A percentile compares a stretch with the other conserved stretches of the same genome.
Evolutionary conservation across 2,329 filamentous ascomycete species (phyloP).

Genomic region (Stemphylium lycopersici): DNA sequence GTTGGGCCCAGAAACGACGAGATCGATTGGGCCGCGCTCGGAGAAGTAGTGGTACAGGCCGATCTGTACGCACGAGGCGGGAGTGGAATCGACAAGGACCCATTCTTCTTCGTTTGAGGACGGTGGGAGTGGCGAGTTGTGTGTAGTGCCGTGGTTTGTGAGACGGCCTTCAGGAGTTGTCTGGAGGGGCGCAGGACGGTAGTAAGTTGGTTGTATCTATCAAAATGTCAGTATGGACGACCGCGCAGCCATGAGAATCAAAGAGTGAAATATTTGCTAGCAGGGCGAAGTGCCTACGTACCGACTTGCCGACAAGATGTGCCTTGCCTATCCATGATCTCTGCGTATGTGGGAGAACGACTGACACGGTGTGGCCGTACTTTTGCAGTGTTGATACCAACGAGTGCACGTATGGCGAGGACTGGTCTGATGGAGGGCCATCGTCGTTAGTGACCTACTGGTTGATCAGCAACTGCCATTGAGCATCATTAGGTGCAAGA

Average conservation of each 20-base stretch:
- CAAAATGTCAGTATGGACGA: not conserved
- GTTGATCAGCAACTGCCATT: slow-evolving; percentile 9
- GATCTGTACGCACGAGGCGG: slow-evolving; percentile 58
- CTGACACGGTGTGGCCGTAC: slow-evolving; percentile 85
- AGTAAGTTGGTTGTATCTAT: slow-evolving; percentile 77
- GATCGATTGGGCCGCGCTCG: slow-evolving; percentile 52
- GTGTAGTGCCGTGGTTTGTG: slow-evolving; percentile 47
- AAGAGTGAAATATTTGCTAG: not conserved
- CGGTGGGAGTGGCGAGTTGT: slow-evolving; percentile 39
- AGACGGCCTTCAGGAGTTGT: slow-evolving; percentile 39
- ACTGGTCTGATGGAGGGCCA: slow-evolving; percentile 57
- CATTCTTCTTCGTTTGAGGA: slow-evolving; percentile 52
- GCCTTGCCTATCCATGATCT: slow-evolving; percentile 99
- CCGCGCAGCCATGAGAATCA: not conserved
- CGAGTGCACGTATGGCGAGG: slow-evolving; percentile 58
- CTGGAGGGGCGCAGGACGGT: slow-evolving; percentile 68
- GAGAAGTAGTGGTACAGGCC: slow-evolving; percentile 56
- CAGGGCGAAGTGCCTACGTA: slow-evolving; percentile 5
- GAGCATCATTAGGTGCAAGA: not conserved
- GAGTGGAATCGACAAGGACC: slow-evolving; percentile 58
- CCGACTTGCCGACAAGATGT: slow-evolving; percentile 88
- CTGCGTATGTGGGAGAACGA: slow-evolving; percentile 88
- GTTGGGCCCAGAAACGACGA: slow-evolving; percentile 58
- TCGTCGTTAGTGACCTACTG: slow-evolving; percentile 58
- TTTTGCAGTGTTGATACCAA: slow-evolving; percentile 55